Percentiles rank a stretch among this genome's conserved stretches.
phyloP scores from a whole-genome alignment of 257 asterid species.

The Salvia hispanica region DNA sequence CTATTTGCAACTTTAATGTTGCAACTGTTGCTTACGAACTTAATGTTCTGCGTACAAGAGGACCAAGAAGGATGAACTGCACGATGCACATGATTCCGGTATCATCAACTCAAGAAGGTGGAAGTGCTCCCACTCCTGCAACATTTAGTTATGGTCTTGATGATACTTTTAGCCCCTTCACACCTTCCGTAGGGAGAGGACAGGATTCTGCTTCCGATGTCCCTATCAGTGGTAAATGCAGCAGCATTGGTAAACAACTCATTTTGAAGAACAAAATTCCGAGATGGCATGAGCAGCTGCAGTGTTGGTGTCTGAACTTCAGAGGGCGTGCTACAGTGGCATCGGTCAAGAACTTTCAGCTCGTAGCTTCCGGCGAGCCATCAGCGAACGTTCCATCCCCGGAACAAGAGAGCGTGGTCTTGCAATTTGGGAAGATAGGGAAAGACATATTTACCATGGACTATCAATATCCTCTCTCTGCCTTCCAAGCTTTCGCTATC shows the following conservation, averaged over 20 bases:
- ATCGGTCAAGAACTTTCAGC: conserved; percentile 79
- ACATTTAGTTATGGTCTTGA: conserved; percentile 31
- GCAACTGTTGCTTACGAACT: conserved; percentile 64
- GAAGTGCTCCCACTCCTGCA: conserved; percentile 48
- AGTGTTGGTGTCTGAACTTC: conserved; percentile 75
- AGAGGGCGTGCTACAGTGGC: conserved; percentile 76
- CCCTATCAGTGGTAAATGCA: conserved; percentile 8
- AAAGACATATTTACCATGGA: conserved; percentile 80
- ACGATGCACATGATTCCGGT: conserved; percentile 52
- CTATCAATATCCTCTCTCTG: conserved; percentile 65
- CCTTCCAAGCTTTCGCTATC: conserved; percentile 73
- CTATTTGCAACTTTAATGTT: conserved; percentile 47
- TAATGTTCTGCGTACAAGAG: conserved; percentile 73
- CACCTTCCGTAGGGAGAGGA: conserved; percentile 17
- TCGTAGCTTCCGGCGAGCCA: conserved; percentile 49
- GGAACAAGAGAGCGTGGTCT: conserved; percentile 57
- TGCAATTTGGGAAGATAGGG: conserved; percentile 72
- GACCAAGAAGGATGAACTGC: conserved; percentile 70
- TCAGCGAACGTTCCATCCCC: conserved; percentile 41
- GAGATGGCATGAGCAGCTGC: conserved; percentile 76
- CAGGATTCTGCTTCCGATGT: conserved; percentile 25
- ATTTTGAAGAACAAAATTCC: conserved; percentile 59
- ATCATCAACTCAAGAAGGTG: conserved; percentile 45
- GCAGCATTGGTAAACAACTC: conserved; percentile 40
- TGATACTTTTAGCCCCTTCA: conserved; percentile 31